Evolutionary conservation across 768 basidiomycete species (phyloP).

Genomic region (Gyrodon lividus): DNA sequence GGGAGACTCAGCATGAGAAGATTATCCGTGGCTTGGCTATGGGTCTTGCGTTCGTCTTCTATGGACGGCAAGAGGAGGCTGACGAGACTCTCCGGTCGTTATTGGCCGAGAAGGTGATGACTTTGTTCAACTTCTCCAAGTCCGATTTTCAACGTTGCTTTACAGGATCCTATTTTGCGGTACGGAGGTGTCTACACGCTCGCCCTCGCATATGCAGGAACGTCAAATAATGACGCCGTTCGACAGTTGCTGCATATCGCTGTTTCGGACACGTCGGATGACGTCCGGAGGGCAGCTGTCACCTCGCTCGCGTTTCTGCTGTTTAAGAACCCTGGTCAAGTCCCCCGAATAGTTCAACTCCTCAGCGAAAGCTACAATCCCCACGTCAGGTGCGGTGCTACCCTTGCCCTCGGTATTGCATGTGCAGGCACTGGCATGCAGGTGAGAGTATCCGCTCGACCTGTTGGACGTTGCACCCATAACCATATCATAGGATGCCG

Average conservation of each 20-base stretch:
- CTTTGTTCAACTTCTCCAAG: background rate
- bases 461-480: background rate
- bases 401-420: slow-evolving; percentile 92
- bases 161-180: slow-evolving; percentile 90
- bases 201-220: slow-evolving; percentile 95
- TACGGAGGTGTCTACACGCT: slow-evolving; percentile 98
- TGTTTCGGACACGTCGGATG: slow-evolving; percentile 97
- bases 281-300: slow-evolving; percentile 95
- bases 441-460: slow-evolving; percentile 41
- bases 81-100: slow-evolving; percentile 77
- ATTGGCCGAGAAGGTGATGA: slow-evolving; percentile 78
- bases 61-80: slow-evolving; percentile 90
- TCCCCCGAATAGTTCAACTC: slow-evolving; percentile 94
- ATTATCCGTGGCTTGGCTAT: slow-evolving; percentile 95
- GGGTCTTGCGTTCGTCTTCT: slow-evolving; percentile 89
- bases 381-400: slow-evolving; percentile 95
- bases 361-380: slow-evolving; percentile 98
- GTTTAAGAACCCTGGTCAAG: slow-evolving; percentile 95
- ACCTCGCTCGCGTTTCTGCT: slow-evolving; percentile 94
- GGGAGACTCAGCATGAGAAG: slow-evolving; percentile 98
- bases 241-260: slow-evolving; percentile 92
- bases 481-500: slow-evolving; percentile 66
- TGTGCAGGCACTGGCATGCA: slow-evolving; percentile 97
- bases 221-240: slow-evolving; percentile 91
- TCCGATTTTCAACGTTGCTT: slow-evolving; percentile 5